Base-by-base conservation (phyloP, 1,284 basidiomycete species). In the Ganoderma lingzhi region DNA sequence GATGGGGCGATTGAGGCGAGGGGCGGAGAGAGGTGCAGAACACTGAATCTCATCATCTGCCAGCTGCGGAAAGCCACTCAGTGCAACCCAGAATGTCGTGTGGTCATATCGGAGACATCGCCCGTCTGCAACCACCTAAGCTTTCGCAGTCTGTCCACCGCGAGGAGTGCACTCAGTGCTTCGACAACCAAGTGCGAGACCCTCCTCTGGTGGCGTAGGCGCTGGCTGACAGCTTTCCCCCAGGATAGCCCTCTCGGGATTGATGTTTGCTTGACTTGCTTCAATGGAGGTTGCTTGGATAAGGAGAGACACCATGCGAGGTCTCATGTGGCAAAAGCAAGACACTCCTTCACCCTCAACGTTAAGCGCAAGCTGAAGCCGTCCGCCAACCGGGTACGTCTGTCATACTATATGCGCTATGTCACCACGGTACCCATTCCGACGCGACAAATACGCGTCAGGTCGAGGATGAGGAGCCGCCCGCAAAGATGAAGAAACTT, bases 131-230 rank as follows among this genome's bases (percentile, higher is more conserved):
- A 42, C 78, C 75, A 1, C 85, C 85, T 9, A 84, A 76, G 65
- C 76, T 86, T 1, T 85, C 83, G 2, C 85, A 88, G 65, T 83
- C 83, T 1, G 92, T 96, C 0, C 92, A 96, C 76, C 85, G 93
- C 12, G 95, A 96, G 79, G 95, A 97, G 79, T 97, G 96, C 76
- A 98, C 97, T 0, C 95, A 97, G 70, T 99, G 97, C 81, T 99
- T 99, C 79, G 97, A 99, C 80, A 91, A 90, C 76, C 95, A 97
- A 87, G 96, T 93, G 77, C 61, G 84, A 67, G 62, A 65, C 23
- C 41, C 23, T 58, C n/a, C n/a, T 5, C 28, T 17, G 39, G 58
- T 59, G 59, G 61, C 56, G 28, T 12, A 15, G 55, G 28, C 42
- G 37, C 37, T 59, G 64, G 35, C 69, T 58, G 64, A 68, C 48